Evolutionary conservation across 176 grass and related monocot genomes (phyloP).

Genomic region (Eleusine coracana): DNA sequence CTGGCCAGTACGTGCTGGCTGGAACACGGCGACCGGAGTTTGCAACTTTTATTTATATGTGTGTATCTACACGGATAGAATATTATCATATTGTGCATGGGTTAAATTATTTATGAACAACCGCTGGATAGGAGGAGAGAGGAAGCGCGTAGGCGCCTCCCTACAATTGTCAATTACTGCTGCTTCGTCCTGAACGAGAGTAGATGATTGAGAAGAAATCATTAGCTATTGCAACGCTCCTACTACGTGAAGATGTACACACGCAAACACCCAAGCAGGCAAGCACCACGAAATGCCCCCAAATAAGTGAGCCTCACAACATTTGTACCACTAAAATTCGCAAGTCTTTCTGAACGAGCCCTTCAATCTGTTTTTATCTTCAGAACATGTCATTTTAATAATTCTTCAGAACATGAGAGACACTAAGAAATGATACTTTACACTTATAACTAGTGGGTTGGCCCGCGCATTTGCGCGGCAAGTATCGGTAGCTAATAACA

Average conservation of each 20-base stretch:
- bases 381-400: no score
- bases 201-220: background rate
- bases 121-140: background rate
- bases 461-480: no score
- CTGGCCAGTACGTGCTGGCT: slow-evolving; percentile 21
- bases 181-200: background rate
- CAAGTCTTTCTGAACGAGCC: no score
- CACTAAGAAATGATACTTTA: no score
- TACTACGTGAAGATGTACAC: background rate
- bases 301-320: no score
- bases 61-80: background rate
- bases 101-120: slow-evolving; percentile 3
- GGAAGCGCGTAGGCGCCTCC: slow-evolving; percentile 40
- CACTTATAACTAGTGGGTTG: no score
- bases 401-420: no score
- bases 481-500: no score
- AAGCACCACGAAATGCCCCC: background rate
- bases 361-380: no score
- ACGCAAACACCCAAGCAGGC: background rate
- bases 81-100: background rate
- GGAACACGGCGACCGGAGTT: slow-evolving; percentile 39
- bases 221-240: background rate
- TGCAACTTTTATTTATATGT: background rate
- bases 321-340: no score
- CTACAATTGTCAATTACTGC: slow-evolving; percentile 28